Percentiles rank a stretch among this genome's conserved stretches.
Conservation (phyloP, 2,329 filamentous ascomycete species). For the Penicillium expansum region DNA sequence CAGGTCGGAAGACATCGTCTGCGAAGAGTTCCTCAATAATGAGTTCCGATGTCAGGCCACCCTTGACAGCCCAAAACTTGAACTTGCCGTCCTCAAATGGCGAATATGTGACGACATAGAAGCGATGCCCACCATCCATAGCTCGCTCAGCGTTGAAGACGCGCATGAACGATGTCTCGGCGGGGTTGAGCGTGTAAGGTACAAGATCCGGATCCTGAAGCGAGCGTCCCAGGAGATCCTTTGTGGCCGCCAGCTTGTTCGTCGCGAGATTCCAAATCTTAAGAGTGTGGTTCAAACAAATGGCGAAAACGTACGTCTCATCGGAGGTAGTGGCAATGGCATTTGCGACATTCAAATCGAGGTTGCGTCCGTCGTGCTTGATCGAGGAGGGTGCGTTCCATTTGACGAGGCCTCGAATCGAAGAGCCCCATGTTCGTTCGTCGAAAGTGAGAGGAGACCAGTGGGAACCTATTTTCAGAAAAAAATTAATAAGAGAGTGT, state of each 20-base stretch:
- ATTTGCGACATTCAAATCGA: conserved; percentile 46
- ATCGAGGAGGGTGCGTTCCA: conserved; percentile 46
- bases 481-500: conserved; percentile 18
- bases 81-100: conserved; percentile 85
- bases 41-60: conserved; percentile 56
- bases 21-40: conserved; percentile 71
- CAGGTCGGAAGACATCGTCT: conserved; percentile 61
- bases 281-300: conserved; percentile 84
- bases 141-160: conserved; percentile 60
- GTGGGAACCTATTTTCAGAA: conserved; percentile 33
- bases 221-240: conserved; percentile 71
- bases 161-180: conserved; percentile 72
- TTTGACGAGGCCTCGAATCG: conserved; percentile 47
- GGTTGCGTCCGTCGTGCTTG: conserved; percentile 40
- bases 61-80: conserved; percentile 83
- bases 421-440: conserved; percentile 50
- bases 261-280: conserved; percentile 86
- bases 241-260: conserved; percentile 71
- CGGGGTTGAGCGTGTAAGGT: conserved; percentile 76
- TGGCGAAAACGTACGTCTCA: conserved; percentile 63
- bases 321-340: conserved; percentile 47
- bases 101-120: conserved; percentile 77
- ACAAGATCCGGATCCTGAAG: conserved; percentile 65
- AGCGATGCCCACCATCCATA: conserved; percentile 48
- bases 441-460: conserved; percentile 50